Conservation (phyloP, 805 yeast genomes). For the Cyberlindnera euphorbiiphila region DNA sequence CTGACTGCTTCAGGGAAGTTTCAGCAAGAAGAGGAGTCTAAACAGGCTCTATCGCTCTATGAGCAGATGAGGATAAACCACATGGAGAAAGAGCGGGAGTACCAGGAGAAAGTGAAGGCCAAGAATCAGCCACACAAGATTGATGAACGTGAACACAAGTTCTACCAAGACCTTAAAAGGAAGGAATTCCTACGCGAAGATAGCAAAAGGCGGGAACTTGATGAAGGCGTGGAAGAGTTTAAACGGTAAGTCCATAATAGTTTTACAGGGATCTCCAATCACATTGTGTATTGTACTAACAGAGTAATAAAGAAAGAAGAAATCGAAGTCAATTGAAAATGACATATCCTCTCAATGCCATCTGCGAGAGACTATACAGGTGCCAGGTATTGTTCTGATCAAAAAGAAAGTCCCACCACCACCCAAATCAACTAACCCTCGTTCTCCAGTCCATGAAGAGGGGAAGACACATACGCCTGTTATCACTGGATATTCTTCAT, state of each 20-base stretch:
- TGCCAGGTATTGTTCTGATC: conserved; percentile 1
- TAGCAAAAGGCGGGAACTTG: conserved; percentile 19
- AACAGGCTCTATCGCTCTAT: conserved; percentile 23
- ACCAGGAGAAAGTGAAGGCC: conserved; percentile 23
- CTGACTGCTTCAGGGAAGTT: conserved; percentile 16
- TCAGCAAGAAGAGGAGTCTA: conserved; percentile 21
- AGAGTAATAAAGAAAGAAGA: conserved; percentile 4
- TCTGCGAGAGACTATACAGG: neutral
- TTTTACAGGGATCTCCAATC: no score
- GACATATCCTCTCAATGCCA: no score
- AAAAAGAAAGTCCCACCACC: neutral
- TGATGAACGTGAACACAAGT: conserved; percentile 20
- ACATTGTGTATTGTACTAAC: conserved; percentile 9
- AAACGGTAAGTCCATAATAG: conserved; percentile 26
- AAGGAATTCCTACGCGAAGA: conserved; percentile 12
- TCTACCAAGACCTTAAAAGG: conserved; percentile 16
- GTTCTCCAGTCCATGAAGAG: neutral
- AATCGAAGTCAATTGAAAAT: conserved; percentile 1
- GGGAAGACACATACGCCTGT: neutral
- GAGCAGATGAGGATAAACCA: conserved; percentile 29
- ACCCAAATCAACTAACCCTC: neutral
- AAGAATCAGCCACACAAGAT: conserved; percentile 21
- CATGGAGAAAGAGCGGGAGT: conserved; percentile 22
- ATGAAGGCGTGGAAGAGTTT: conserved; percentile 18
- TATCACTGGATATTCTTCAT: conserved; percentile 8